Evolutionary conservation across 805 yeast genomes (phyloP), one percentile per base, ranked within the genome.

Genomic region (Nakazawaea wickerhamii): DNA sequence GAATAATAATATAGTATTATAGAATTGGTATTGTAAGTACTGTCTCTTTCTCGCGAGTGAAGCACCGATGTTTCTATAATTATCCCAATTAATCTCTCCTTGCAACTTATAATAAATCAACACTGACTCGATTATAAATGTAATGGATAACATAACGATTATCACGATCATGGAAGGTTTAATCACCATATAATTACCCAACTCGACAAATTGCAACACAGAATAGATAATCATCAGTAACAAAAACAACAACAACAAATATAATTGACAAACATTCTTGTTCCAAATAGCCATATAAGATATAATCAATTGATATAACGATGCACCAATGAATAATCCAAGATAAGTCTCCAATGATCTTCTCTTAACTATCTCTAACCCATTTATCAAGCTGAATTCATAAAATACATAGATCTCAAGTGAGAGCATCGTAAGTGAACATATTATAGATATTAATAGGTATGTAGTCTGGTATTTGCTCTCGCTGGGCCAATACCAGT

Each of bases 241-340:
- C 44, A 67, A 61, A 42, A 67, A 70, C 8, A 52, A 25, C 32
- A 63, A 55, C 26, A 68, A 58, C 46, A 64, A 54, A 13, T 55
- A 41, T n/a, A 70, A 49, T 14, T 67, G 57, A 43, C 65, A 57
- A 50, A 66, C 54, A 50, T 66, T 68, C 46, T 61, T 60, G 3
- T 67, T 58, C 36, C 50, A 50, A 5, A 68, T 49, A 1, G 68
- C 71, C 10, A 67, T 43, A 8, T 57, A 28, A 2, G 71, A 62
- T 36, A 66, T 55, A 2, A 60, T 30, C 14, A 67, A 56, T 47
- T 69, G 74, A 53, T 63, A 70, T 10, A 70, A 26, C 23, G 62
- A 63, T 3, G 75, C 72, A 47, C 68, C 70, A 21, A 68, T 66
- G 51, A 68, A 70, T 14, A 70, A 54, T 1, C 72, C 68, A 40